Evolutionary conservation across 805 yeast genomes (phyloP).

Genomic region (Metschnikowia noctiluminum): DNA sequence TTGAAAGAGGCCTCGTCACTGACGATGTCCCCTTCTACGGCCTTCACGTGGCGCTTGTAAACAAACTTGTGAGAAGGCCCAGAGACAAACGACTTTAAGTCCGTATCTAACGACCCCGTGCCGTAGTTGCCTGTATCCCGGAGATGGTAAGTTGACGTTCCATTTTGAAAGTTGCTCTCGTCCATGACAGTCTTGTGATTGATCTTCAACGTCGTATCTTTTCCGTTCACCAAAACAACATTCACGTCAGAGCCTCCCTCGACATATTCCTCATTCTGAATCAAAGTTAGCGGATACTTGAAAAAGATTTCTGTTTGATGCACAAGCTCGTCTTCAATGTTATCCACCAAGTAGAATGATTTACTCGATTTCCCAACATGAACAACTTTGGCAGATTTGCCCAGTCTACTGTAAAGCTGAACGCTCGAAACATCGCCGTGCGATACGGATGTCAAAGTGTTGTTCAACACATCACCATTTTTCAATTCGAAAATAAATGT

Average conservation of each 20-base stretch:
- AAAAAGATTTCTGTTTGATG: constrained; percentile 18
- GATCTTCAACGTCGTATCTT: constrained; percentile 17
- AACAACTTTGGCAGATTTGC: constrained; percentile 36
- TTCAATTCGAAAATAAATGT: constrained; percentile 33
- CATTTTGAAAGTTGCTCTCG: constrained; percentile 36
- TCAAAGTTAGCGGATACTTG: constrained; percentile 29
- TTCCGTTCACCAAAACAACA: constrained; percentile 25
- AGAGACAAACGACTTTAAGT: constrained; percentile 22
- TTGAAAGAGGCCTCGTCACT: constrained; percentile 8
- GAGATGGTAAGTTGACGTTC: constrained; percentile 42
- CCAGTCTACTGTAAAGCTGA: constrained; percentile 36
- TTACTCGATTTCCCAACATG: constrained; percentile 21
- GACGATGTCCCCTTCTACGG: constrained; percentile 30
- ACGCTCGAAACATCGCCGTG: constrained; percentile 35
- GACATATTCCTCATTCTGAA: constrained; percentile 12
- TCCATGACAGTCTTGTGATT: constrained; percentile 20
- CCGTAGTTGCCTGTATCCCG: constrained; percentile 48
- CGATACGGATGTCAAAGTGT: constrained; percentile 27
- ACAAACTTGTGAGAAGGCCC: constrained; percentile 13
- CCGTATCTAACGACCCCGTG: constrained; percentile 35
- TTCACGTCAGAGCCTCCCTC: constrained; percentile 24
- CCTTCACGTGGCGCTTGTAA: constrained; percentile 33
- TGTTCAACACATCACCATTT: constrained; percentile 34
- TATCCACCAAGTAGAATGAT: constrained; percentile 21
- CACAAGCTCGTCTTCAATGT: constrained; percentile 20